Evolutionary conservation across 2,329 filamentous ascomycete species (phyloP), one percentile per base, ranked within the genome.

Genomic region (Claviceps capensis): DNA sequence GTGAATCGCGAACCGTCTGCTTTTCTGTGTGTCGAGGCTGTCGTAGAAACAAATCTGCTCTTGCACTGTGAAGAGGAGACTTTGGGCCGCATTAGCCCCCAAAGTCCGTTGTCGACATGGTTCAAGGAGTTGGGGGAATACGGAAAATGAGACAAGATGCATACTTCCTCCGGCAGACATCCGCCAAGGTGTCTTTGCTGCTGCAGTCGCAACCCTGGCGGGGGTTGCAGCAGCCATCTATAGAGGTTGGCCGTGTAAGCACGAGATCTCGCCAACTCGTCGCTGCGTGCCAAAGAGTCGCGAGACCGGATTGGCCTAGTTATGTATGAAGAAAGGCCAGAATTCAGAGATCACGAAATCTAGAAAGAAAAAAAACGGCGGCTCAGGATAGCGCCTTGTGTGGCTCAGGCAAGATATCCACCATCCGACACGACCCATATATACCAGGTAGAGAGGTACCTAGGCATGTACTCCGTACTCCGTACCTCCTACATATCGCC

Each of bases 171-270:
- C 48, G 37, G 22, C 34, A 3, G 57, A 54, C 47, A 51, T 52
- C 42, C 54, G 56, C 58, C 57, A 57, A 44, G 54, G 49, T 41
- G 52, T 54, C 47, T 54, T 48, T 50, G 54, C 53, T 13, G 37
- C 53, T 49, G 54, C 48, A 50, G 54, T 54, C 11, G 45, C 41
- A 40, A 57, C 51, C 49, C 55, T 58, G 58, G 54, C 52, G 43
- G 48, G 52, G 41, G 52, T 52, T 38, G 53, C 30, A 22, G 55
- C 52, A 47, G 58, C 55, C 58, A 59, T 60, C 38, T 52, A 49
- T 51, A 26, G 30, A 34, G 45, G 23, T 26, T 26, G 13, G 17
- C 19, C 9, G 17, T 47, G 30, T 43, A 34, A 7, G 19, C 42
- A 13, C 19, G 42, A 34, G 42, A 14, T 43, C 42, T 22, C 19